A percentile compares a stretch with the other conserved stretches of the same genome.
Conservation (phyloP, 768 basidiomycete genomes). For the Panaeolus cyanescens region DNA sequence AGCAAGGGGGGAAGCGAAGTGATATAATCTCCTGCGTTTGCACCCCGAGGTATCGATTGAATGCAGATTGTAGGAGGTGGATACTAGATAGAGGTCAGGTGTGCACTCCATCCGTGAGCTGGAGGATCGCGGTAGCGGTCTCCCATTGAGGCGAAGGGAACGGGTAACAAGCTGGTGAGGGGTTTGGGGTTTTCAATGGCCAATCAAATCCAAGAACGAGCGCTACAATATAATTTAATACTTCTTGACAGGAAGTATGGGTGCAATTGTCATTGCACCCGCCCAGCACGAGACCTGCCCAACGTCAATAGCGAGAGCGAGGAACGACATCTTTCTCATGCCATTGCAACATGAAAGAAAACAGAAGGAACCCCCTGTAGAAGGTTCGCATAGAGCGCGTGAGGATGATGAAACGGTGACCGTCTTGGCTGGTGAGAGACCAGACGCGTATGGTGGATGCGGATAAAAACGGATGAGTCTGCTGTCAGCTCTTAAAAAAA, state of each 20-base stretch:
- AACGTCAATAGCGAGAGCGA: background rate
- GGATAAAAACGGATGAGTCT: background rate
- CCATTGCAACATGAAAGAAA: background rate
- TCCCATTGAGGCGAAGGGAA: background rate
- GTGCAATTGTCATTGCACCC: background rate
- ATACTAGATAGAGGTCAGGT: background rate
- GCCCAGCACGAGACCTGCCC: background rate
- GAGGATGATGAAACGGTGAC: background rate
- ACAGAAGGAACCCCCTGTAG: background rate
- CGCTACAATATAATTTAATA: background rate
- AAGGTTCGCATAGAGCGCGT: background rate
- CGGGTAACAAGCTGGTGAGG: background rate
- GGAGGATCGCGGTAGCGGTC: background rate
- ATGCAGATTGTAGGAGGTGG: background rate
- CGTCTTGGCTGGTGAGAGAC: background rate
- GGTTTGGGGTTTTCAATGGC: background rate
- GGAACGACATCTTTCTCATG: background rate
- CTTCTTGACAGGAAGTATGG: background rate
- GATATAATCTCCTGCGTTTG: background rate
- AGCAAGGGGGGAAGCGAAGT: background rate
- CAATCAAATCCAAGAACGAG: slow-evolving; percentile 1
- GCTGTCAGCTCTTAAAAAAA: background rate
- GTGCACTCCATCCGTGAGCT: background rate
- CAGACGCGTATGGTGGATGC: background rate
- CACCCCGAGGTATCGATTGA: background rate